These are phyloP conservation scores for Porogramme epimiltina DNA, from an alignment of 1,284 basidiomycete genomes.

Conservation along the genomic window DNA sequence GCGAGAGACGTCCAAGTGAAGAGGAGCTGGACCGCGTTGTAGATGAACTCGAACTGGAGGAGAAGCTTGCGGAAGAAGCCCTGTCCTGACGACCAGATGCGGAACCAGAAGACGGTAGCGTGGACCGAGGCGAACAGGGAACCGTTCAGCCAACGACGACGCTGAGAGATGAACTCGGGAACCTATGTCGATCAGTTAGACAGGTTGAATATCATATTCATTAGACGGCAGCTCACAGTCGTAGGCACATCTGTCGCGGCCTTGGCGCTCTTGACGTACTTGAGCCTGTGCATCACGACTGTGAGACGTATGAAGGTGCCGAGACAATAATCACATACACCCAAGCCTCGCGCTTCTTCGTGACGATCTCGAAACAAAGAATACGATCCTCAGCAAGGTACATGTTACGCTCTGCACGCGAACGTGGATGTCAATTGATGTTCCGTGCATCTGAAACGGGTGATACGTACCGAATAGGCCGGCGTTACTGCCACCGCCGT, in stretches of 20 bases:
- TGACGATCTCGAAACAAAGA: constrained; percentile 96
- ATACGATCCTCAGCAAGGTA: constrained; percentile 94
- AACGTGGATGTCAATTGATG: too few relatives aligned
- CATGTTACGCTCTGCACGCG: constrained; percentile 75
- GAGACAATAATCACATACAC: constrained; percentile 50
- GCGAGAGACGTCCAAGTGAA: constrained; percentile 86
- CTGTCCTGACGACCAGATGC: constrained; percentile 91
- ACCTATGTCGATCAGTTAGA: constrained; percentile 39
- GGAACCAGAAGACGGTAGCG: constrained; percentile 82
- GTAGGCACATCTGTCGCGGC: constrained; percentile 87
- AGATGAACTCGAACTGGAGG: constrained; percentile 84
- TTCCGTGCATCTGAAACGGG: constrained; percentile 14
- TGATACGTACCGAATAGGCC: constrained; percentile 62
- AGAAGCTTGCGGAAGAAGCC: constrained; percentile 82
- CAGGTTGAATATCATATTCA: background rate
- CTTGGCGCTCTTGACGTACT: constrained; percentile 91
- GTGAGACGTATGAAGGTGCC: background rate
- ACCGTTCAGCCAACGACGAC: constrained; percentile 90
- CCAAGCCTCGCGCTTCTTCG: constrained; percentile 86
- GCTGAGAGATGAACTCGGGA: constrained; percentile 89
- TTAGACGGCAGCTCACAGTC: constrained; percentile 43
- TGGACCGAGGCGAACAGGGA: constrained; percentile 87
- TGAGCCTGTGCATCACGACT: constrained; percentile 52
- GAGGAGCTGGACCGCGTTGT: constrained; percentile 76
- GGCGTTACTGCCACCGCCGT: constrained; percentile 59